These are phyloP conservation scores for Vitis hybrid DNA, from an alignment of 177 flowering plant species.

Conservation along the genomic window DNA sequence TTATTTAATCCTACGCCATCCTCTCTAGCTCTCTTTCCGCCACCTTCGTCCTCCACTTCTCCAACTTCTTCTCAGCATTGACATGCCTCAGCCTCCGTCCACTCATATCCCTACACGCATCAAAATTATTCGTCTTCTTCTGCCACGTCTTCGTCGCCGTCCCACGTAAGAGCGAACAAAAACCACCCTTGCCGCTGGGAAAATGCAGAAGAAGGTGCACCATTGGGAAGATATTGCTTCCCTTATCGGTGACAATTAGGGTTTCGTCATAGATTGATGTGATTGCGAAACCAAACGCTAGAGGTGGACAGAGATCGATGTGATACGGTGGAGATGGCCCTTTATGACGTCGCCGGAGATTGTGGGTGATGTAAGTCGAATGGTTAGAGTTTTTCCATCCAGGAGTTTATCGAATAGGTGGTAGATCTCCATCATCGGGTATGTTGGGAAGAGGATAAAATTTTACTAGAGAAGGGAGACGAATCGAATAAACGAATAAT, in stretches of 20 bases:
- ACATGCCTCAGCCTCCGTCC: constrained; percentile 91
- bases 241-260: constrained; percentile 21
- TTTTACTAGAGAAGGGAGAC: not conserved
- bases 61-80: constrained; percentile 91
- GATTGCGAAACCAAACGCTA: constrained; percentile 45
- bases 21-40: constrained; percentile 85
- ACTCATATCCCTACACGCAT: constrained; percentile 97
- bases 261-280: constrained; percentile 27
- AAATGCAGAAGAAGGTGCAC: constrained; percentile 47
- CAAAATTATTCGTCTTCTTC: constrained; percentile 96
- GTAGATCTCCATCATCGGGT: constrained; percentile 10
- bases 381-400: constrained; percentile 46
- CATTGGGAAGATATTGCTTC: constrained; percentile 30
- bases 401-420: constrained; percentile 49
- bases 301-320: constrained; percentile 44
- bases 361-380: constrained; percentile 34
- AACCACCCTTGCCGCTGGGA: constrained; percentile 92
- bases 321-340: constrained; percentile 29
- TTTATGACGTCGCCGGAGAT: constrained; percentile 38
- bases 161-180: constrained; percentile 90
- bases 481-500: not conserved
- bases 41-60: constrained; percentile 87
- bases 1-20: constrained; percentile 79
- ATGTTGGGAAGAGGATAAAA: not conserved
- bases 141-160: constrained; percentile 97